phyloP scores from a whole-genome alignment of 306 rosid genomes.

The Vigna unguiculata region DNA sequence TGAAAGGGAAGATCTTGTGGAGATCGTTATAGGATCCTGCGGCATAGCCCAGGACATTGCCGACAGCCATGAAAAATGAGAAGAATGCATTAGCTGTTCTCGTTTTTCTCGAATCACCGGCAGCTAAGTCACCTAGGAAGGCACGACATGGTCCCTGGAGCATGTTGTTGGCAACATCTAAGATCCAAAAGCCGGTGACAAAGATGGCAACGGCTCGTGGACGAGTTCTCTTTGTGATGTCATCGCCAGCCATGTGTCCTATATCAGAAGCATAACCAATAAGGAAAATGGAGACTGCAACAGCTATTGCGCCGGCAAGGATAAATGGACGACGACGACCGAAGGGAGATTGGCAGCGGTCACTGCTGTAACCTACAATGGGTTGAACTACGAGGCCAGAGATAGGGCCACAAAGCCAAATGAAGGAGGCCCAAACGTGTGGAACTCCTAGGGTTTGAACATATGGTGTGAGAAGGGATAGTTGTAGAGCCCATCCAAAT shows the following conservation, averaged over 20 bases:
- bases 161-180: conserved; percentile 76
- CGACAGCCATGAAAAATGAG: conserved; percentile 82
- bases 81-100: conserved; percentile 47
- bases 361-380: conserved; percentile 71
- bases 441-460: conserved; percentile 76
- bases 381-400: conserved; percentile 80
- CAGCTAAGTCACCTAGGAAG: conserved; percentile 61
- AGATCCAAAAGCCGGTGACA: conserved; percentile 70
- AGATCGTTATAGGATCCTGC: conserved; percentile 60
- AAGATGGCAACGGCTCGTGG: conserved; percentile 56
- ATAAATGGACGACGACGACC: conserved; percentile 85
- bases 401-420: conserved; percentile 83
- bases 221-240: neutral
- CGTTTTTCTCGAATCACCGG: conserved; percentile 48
- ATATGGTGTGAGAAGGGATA: conserved; percentile 72
- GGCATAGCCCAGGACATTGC: conserved; percentile 68
- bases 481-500: conserved; percentile 88
- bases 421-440: conserved; percentile 69
- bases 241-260: conserved; percentile 59
- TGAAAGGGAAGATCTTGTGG: conserved; percentile 57
- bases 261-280: conserved; percentile 80
- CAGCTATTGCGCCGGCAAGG: conserved; percentile 36
- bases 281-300: conserved; percentile 58
- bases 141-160: conserved; percentile 75
- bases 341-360: conserved; percentile 61